A percentile compares a stretch with the other conserved stretches of the same genome.
Evolutionary conservation across 805 yeast genomes (phyloP).

Genomic region (Saturnispora galanensis): DNA sequence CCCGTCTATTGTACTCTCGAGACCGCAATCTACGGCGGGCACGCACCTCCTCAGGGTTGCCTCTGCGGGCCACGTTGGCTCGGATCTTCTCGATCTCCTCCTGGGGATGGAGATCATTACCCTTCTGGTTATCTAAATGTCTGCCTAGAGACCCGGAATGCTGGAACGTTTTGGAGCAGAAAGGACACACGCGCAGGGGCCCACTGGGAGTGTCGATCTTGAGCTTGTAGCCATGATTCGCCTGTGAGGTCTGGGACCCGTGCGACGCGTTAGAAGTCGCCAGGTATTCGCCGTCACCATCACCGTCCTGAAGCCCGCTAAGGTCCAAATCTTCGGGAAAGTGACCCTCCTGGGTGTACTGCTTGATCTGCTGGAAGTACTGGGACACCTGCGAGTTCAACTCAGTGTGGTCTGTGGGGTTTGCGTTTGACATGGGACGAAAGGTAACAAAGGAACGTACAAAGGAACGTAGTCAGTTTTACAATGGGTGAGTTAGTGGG

Average conservation of each 20-base stretch:
- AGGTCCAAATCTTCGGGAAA: conserved; percentile 15
- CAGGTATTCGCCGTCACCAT: background rate
- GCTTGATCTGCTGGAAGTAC: conserved; percentile 20
- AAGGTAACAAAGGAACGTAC: no score
- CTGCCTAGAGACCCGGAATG: conserved; percentile 53
- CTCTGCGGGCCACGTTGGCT: conserved; percentile 41
- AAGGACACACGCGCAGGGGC: conserved; percentile 27
- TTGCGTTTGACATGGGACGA: background rate
- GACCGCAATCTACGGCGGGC: conserved; percentile 33
- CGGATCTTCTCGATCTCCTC: conserved; percentile 38
- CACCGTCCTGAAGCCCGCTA: background rate
- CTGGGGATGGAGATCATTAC: conserved; percentile 41
- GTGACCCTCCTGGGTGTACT: conserved; percentile 14
- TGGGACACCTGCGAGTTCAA: conserved; percentile 23
- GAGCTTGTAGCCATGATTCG: background rate
- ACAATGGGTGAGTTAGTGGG: no score
- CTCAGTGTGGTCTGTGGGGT: conserved; percentile 20
- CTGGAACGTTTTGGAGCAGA: conserved; percentile 44
- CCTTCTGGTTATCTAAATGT: conserved; percentile 47
- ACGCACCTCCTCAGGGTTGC: conserved; percentile 34
- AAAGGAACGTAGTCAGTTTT: no score
- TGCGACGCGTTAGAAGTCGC: background rate
- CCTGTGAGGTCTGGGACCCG: no score
- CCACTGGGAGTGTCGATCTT: background rate
- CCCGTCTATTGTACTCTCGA: conserved; percentile 35